Percentiles rank a stretch among this genome's conserved stretches.
These are phyloP conservation scores for Tolypocladium album DNA, from an alignment of 2,329 filamentous ascomycete genomes.

Conservation along the genomic window DNA sequence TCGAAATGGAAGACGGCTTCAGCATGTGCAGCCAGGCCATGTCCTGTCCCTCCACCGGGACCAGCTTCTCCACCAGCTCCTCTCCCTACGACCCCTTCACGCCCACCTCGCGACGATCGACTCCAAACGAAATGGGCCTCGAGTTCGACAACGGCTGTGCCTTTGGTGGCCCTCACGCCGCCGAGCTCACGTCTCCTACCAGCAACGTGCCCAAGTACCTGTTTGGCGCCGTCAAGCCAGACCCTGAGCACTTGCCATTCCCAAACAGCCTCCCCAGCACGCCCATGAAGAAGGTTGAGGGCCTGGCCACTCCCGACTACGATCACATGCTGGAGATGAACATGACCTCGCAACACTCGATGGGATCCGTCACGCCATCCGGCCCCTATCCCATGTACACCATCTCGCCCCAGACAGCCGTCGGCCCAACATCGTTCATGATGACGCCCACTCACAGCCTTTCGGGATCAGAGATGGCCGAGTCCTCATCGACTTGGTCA, in stretches of 20 bases:
- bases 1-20: constrained; percentile 29
- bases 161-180: constrained; percentile 13
- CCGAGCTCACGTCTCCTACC: constrained; percentile 25
- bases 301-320: constrained; percentile 23
- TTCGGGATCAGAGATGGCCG: constrained; percentile 26
- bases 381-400: constrained; percentile 23
- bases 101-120: constrained; percentile 32
- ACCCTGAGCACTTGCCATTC: constrained; percentile 22
- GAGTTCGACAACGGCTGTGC: constrained; percentile 24
- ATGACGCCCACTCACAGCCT: constrained; percentile 29
- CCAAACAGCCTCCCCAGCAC: constrained; percentile 21
- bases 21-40: constrained; percentile 24
- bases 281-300: constrained; percentile 24
- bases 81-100: constrained; percentile 33
- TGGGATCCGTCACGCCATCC: constrained; percentile 26
- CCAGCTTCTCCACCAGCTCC: constrained; percentile 29
- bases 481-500: constrained; percentile 26
- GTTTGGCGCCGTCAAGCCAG: constrained; percentile 21
- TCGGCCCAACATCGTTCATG: constrained; percentile 23
- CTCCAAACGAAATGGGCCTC: constrained; percentile 25
- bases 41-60: constrained; percentile 21
- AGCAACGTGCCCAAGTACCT: constrained; percentile 22
- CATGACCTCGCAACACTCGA: constrained; percentile 19
- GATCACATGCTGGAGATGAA: constrained; percentile 27
- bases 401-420: constrained; percentile 21